Conservation (phyloP, 169 alveolate species). For the Perkinsus marinus region DNA sequence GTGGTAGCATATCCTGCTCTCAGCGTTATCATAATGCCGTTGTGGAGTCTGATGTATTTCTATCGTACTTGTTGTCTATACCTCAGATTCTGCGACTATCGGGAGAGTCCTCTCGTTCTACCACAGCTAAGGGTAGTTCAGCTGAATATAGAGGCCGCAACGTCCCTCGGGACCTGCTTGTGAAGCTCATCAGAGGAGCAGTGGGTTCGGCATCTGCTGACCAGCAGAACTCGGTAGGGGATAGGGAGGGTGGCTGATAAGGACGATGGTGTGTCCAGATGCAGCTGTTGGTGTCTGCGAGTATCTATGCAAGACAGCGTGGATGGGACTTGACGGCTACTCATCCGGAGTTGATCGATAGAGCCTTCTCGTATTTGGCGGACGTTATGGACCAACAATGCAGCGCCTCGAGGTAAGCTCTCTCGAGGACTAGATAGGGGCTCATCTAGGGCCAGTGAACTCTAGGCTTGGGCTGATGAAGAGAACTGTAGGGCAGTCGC, state of each 20-base stretch:
- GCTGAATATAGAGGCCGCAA: neutral
- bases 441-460: no score
- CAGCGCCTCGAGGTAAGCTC: neutral
- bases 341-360: neutral
- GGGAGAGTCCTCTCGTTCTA: neutral
- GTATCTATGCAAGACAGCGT: neutral
- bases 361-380: neutral
- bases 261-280: neutral
- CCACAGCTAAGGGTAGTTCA: neutral
- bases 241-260: neutral
- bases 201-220: neutral
- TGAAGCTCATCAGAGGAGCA: neutral
- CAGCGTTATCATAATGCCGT: no score
- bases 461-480: no score
- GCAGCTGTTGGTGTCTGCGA: neutral
- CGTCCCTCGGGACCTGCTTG: neutral
- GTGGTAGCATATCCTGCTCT: no score
- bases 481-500: no score
- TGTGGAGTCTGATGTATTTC: no score
- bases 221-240: neutral
- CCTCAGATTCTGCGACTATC: neutral
- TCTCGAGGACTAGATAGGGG: neutral
- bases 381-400: neutral
- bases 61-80: no score
- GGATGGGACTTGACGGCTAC: neutral